Conservation (phyloP, 2,329 filamentous ascomycete genomes). For the Sclerotinia sclerotiorum region DNA sequence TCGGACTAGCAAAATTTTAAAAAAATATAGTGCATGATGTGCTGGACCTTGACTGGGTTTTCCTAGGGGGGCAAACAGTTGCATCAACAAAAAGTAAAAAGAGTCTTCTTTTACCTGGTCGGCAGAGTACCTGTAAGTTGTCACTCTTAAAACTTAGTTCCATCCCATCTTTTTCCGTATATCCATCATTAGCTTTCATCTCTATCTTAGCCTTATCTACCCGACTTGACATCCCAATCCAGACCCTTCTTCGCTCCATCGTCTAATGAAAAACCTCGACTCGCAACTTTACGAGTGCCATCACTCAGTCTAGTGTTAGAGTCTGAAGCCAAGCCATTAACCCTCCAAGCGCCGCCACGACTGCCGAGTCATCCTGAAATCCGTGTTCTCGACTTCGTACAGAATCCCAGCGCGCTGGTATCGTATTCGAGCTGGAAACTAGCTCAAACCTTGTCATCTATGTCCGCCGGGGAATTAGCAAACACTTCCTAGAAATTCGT, state of each 20-base stretch:
- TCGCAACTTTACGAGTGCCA: not conserved
- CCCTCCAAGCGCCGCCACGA: not conserved
- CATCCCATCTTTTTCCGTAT: not conserved
- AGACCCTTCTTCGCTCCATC: not conserved
- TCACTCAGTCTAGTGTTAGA: not conserved
- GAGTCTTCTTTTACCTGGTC: not conserved
- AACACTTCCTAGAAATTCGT: not conserved
- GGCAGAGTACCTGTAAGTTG: not conserved
- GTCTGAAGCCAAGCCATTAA: not conserved
- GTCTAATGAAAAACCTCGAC: not conserved
- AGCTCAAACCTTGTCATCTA: not conserved
- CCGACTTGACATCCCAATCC: conserved; percentile 10
- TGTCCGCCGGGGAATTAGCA: not conserved
- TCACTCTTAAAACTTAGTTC: not conserved
- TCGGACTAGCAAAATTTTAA: no score
- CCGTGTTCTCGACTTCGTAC: not conserved
- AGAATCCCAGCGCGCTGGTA: not conserved
- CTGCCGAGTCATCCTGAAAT: conserved; percentile 1
- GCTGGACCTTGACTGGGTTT: no score
- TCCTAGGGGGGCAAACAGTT: not conserved
- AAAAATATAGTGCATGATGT: no score
- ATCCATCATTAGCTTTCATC: not conserved
- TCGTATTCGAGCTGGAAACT: not conserved
- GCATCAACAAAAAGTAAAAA: not conserved
- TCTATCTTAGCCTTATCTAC: conserved; percentile 24